Percentiles rank a stretch among this genome's conserved stretches.
Evolutionary conservation across 441 rosid genomes (phyloP).

Genomic region (Geranium incanum): DNA sequence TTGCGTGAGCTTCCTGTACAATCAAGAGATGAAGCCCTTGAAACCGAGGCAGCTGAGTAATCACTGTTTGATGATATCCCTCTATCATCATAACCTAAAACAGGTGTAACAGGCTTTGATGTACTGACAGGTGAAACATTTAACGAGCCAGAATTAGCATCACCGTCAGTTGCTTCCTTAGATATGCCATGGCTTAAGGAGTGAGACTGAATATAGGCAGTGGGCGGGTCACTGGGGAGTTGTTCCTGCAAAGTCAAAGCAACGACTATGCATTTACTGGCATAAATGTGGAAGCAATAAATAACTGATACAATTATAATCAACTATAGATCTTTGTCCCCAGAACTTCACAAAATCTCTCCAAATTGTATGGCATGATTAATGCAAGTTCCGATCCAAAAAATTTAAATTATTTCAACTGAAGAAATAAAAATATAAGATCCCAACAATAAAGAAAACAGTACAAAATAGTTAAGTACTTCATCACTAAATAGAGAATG

Average conservation of each 20-base stretch:
- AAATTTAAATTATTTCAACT: not conserved
- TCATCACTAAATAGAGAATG: not conserved
- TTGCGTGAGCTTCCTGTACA: slow-evolving; percentile 21
- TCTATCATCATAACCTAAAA: slow-evolving; percentile 20
- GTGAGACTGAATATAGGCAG: slow-evolving; percentile 35
- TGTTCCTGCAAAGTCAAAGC: slow-evolving; percentile 34
- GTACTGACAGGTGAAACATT: slow-evolving; percentile 20
- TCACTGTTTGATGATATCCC: slow-evolving; percentile 16
- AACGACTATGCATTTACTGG: slow-evolving; percentile 12
- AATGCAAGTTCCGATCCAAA: not conserved
- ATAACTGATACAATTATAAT: not conserved
- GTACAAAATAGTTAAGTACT: not conserved
- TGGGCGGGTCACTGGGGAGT: slow-evolving; percentile 28
- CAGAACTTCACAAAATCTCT: slow-evolving; percentile 1
- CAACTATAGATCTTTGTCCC: not conserved
- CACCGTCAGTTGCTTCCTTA: slow-evolving; percentile 28
- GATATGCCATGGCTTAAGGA: slow-evolving; percentile 34
- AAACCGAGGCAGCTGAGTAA: slow-evolving; percentile 18
- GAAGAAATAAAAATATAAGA: not conserved
- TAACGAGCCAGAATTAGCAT: slow-evolving; percentile 28
- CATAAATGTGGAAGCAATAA: not conserved
- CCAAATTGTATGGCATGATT: not conserved
- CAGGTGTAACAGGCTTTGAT: slow-evolving; percentile 23
- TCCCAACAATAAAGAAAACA: not conserved
- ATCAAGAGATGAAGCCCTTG: slow-evolving; percentile 19